Evolutionary conservation across 805 yeast species (phyloP), one percentile per base, ranked within the genome.

Genomic region (Cyberlindnera bimundalis): DNA sequence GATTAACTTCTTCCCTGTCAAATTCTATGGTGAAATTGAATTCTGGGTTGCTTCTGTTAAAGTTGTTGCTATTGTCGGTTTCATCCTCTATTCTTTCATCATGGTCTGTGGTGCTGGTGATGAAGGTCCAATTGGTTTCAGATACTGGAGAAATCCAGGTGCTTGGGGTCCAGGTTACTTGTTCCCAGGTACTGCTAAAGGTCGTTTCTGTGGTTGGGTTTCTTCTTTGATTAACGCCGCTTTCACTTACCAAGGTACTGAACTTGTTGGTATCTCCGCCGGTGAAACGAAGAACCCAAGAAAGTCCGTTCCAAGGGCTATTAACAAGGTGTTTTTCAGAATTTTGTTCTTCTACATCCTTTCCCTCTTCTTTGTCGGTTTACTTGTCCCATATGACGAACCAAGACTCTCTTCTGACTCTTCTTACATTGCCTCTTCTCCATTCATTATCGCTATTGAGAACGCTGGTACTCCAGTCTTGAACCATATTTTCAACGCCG

Each of bases 121-220:
- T 16, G 67, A 74, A 5, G 88, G 88, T 16, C 83, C 88, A 14
- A 74, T 83, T 27, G 90, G 90, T 11, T 83, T 83, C 71, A 72
- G 87, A 60, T 83, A 83, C 62, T 83, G 90, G 91, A 76, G 85
- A 63, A 63, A 83, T 56, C 88, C 89, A 12, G 88, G 88, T 47
- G 75, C 87, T 6, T 79, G 84, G 79, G 84, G 86, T 30, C 78
- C 76, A 33, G 87, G 86, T 37, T 70, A 73, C 33, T 62, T 71
- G 28, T 77, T 74, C 14, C 46, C 58, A 9, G 67, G 77, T 58
- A 53, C 52, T 8, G 66, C 68, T 46, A 77, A 82, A 29, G 84
- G 70, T 32, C 69, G 81, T 57, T 80, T 83, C 54, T 64, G 81
- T 41, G 87, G 87, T 39, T 81, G 84, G 82, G 72, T 82, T 40